Percentiles rank a stretch among this genome's conserved stretches.
Conservation (phyloP, 1,284 basidiomycete species). For the Cystobasidiaceae sp. region DNA sequence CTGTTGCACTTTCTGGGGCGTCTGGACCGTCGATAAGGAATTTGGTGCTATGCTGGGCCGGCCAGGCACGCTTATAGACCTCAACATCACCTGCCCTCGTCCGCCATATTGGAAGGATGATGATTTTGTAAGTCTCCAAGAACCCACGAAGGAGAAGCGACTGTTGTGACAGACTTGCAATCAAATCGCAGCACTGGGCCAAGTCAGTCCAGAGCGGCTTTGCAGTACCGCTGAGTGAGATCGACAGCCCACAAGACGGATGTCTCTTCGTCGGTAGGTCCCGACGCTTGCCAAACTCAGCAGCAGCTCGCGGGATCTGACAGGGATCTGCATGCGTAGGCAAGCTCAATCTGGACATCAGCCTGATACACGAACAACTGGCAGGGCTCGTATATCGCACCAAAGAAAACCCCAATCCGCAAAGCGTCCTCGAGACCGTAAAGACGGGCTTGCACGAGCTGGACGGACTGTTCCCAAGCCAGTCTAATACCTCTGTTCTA, state of each 20-base stretch:
- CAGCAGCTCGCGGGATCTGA: too few relatives aligned
- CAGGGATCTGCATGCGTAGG: neutral
- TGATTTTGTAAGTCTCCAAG: slow-evolving; percentile 1
- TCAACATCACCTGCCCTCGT: slow-evolving; percentile 4
- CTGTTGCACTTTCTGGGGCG: slow-evolving; percentile 4
- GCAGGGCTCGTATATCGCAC: neutral
- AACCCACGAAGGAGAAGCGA: too few relatives aligned
- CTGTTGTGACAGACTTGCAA: too few relatives aligned
- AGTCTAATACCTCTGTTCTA: too few relatives aligned
- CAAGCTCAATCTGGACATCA: neutral
- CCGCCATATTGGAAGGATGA: slow-evolving; percentile 2
- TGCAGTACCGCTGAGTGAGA: neutral
- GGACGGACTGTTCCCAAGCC: too few relatives aligned
- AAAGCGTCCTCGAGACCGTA: neutral
- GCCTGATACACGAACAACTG: neutral
- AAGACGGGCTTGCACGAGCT: neutral
- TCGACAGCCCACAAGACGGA: neutral
- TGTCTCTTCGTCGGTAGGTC: neutral
- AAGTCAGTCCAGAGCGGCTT: neutral
- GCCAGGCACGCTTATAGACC: neutral
- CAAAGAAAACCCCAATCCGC: neutral
- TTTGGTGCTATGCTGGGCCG: slow-evolving; percentile 2
- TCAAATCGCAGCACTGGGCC: neutral
- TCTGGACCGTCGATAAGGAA: slow-evolving; percentile 10
- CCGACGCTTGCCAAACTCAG: too few relatives aligned